Conservation (phyloP, 1,284 basidiomycete genomes). For the Gymnopus androsaceus region DNA sequence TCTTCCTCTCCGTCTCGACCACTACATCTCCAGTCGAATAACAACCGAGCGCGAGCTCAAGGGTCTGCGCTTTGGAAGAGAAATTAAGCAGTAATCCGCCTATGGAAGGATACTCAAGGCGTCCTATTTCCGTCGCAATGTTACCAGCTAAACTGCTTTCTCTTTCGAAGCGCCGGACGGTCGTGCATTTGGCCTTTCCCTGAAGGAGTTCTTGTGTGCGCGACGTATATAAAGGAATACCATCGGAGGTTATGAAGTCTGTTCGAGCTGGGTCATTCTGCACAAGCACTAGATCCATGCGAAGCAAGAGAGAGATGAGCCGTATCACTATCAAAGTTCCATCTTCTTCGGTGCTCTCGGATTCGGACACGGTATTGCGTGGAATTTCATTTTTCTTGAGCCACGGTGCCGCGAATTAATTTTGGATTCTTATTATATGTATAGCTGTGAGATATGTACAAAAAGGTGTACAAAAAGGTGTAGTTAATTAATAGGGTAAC, state of each 20-base stretch:
- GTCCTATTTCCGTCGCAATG: neutral
- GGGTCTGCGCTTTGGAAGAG: neutral
- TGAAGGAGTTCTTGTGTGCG: slow-evolving; percentile 20
- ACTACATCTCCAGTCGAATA: neutral
- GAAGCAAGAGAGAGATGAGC: too few species aligned
- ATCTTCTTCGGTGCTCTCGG: too few species aligned
- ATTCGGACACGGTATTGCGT: too few species aligned
- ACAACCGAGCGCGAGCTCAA: neutral
- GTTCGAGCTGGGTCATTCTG: slow-evolving; percentile 40
- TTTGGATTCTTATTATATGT: too few species aligned
- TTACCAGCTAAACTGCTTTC: neutral
- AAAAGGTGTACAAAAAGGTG: too few species aligned
- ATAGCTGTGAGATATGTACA: too few species aligned
- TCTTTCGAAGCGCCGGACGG: neutral
- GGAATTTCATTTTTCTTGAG: too few species aligned
- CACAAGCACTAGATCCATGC: slow-evolving; percentile 32
- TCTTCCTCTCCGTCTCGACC: neutral
- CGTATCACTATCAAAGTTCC: too few species aligned
- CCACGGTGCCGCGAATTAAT: too few species aligned
- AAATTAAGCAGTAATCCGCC: neutral
- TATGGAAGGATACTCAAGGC: neutral
- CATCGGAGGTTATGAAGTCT: slow-evolving; percentile 32
- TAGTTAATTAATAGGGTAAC: too few species aligned
- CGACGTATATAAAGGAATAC: slow-evolving; percentile 33
- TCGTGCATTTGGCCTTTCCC: neutral